These are phyloP conservation scores for Lachancea kluyveri DNA, from an alignment of 805 yeast species.

Conservation along the genomic window DNA sequence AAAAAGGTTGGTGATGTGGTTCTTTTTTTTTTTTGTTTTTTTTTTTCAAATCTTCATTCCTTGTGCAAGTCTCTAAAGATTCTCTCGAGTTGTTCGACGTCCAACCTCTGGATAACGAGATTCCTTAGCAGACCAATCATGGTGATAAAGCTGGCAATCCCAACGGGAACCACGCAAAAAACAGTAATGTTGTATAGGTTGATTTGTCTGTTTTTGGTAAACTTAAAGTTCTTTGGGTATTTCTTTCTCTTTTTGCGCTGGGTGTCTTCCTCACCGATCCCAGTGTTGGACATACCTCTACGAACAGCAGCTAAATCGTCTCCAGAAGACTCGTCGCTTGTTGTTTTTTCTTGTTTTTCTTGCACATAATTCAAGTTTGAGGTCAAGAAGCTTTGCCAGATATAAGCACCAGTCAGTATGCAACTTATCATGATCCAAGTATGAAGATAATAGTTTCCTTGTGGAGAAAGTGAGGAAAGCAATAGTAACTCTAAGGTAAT, in stretches of 20 bases:
- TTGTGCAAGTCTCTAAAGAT: too few relatives aligned
- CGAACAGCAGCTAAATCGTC: not conserved
- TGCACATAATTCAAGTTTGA: constrained; percentile 50
- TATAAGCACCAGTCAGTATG: constrained; percentile 70
- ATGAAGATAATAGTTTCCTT: constrained; percentile 68
- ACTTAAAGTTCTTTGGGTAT: constrained; percentile 27
- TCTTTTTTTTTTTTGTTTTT: too few relatives aligned
- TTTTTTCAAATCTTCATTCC: too few relatives aligned
- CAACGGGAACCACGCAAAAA: constrained; percentile 97
- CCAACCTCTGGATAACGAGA: constrained; percentile 67
- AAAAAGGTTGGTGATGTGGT: too few relatives aligned
- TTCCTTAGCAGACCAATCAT: constrained; percentile 80
- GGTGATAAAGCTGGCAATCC: constrained; percentile 87
- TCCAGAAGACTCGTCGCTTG: constrained; percentile 1
- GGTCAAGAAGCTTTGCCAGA: constrained; percentile 82
- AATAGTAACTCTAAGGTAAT: constrained; percentile 65
- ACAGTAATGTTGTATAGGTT: constrained; percentile 86
- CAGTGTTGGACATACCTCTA: constrained; percentile 3
- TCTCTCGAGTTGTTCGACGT: constrained; percentile 35
- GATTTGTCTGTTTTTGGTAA: constrained; percentile 49
- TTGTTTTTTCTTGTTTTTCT: constrained; percentile 13
- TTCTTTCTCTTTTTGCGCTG: constrained; percentile 19
- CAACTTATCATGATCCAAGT: constrained; percentile 92
- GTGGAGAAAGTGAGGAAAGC: constrained; percentile 61
- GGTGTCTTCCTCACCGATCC: too few relatives aligned